phyloP scores from a whole-genome alignment of 306 rosid genomes.

The Quercus ilex region DNA sequence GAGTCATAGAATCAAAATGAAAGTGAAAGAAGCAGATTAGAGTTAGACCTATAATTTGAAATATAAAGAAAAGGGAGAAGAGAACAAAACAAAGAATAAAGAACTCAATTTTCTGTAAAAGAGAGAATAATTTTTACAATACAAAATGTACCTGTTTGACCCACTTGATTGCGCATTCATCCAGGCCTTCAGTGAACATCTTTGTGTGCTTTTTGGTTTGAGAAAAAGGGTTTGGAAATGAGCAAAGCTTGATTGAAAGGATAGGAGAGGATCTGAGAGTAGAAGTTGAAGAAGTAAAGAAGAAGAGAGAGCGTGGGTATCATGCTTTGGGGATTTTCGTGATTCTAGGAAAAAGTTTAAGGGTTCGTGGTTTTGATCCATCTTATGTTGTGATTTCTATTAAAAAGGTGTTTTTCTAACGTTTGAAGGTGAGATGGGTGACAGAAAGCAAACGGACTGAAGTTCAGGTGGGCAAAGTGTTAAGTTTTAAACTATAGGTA shows the following conservation, averaged over 20 bases:
- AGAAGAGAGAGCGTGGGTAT: slow-evolving; percentile 31
- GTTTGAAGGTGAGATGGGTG: too few species aligned
- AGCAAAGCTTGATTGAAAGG: neutral
- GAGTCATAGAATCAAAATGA: neutral
- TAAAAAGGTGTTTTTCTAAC: too few species aligned
- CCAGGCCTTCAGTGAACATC: slow-evolving; percentile 92
- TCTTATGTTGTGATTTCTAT: too few species aligned
- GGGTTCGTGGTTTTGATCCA: too few species aligned
- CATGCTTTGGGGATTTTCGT: neutral
- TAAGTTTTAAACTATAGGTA: too few species aligned
- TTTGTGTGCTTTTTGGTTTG: neutral
- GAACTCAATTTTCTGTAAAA: neutral
- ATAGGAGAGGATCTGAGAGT: neutral
- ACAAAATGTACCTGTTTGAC: slow-evolving; percentile 58
- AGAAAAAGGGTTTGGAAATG: neutral
- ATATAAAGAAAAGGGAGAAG: neutral
- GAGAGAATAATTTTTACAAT: neutral
- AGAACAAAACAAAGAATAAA: neutral
- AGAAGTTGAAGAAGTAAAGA: slow-evolving; percentile 1
- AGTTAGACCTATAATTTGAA: neutral
- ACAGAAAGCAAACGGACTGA: too few species aligned
- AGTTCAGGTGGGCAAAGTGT: too few species aligned
- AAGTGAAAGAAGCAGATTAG: neutral
- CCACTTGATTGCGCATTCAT: slow-evolving; percentile 86
- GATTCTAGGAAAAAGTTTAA: too few species aligned